Conservation (phyloP, 192 early-diverging fungal genomes). For the Coemansia sp. region DNA sequence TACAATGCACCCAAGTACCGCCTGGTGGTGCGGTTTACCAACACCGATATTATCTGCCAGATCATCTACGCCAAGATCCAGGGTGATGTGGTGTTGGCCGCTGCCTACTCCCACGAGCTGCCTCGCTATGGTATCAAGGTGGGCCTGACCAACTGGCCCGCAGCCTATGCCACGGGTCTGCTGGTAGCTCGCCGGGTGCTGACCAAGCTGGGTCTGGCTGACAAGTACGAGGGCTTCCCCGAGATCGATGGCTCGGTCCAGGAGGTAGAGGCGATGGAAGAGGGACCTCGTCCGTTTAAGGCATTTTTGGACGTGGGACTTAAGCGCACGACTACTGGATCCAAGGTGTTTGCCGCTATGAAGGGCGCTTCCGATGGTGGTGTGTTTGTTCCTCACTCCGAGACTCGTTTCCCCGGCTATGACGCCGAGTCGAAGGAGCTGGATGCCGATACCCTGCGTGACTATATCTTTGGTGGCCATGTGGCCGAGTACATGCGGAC, state of each 20-base stretch:
- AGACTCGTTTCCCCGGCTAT: constrained; percentile 97
- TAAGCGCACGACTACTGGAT: constrained; percentile 94
- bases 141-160: constrained; percentile 99
- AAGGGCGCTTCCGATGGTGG: constrained; percentile 99
- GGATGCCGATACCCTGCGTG: constrained; percentile 88
- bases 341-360: constrained; percentile 94
- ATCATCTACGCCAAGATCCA: constrained; percentile 97
- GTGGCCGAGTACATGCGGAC: constrained; percentile 97
- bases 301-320: constrained; percentile 97
- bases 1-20: constrained; percentile 99
- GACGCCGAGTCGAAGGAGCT: constrained; percentile 82
- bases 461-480: constrained; percentile 98
- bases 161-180: constrained; percentile 97
- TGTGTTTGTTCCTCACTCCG: constrained; percentile 92
- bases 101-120: constrained; percentile 97
- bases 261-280: constrained; percentile 85
- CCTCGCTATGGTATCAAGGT: constrained; percentile 92
- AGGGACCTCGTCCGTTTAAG: constrained; percentile 96
- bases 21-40: constrained; percentile 98
- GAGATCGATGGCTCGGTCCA: constrained; percentile 85
- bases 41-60: constrained; percentile 95
- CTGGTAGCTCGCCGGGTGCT: constrained; percentile 94
- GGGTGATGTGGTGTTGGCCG: constrained; percentile 92
- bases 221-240: constrained; percentile 94
- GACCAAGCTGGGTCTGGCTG: constrained; percentile 88